phyloP scores from a whole-genome alignment of 2,329 filamentous ascomycete genomes.

The Pseudocercospora musae region DNA sequence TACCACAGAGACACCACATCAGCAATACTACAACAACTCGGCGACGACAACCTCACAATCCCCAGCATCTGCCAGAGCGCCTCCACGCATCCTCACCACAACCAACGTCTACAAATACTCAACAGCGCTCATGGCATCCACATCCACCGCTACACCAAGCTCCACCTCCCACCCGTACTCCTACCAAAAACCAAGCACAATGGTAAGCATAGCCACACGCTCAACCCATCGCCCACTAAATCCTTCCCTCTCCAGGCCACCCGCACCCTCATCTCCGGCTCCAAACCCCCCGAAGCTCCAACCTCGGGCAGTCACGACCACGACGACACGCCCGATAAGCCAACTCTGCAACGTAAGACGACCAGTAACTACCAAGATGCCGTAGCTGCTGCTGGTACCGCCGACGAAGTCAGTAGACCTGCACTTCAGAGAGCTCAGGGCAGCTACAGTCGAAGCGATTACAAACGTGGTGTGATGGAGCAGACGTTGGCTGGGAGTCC shows the following conservation, averaged over 20 bases:
- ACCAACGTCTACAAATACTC: slow-evolving; percentile 1
- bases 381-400: slow-evolving; percentile 13
- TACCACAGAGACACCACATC: background rate
- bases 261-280: slow-evolving; percentile 18
- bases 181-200: slow-evolving; percentile 14
- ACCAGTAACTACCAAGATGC: slow-evolving; percentile 33
- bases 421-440: slow-evolving; percentile 29
- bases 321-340: slow-evolving; percentile 1
- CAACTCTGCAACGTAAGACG: slow-evolving; percentile 19
- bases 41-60: background rate
- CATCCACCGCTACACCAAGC: slow-evolving; percentile 9
- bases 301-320: slow-evolving; percentile 19
- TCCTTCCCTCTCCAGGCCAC: slow-evolving; percentile 10
- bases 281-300: slow-evolving; percentile 18
- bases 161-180: slow-evolving; percentile 11
- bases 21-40: background rate
- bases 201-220: slow-evolving; percentile 4
- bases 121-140: slow-evolving; percentile 1
- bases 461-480: slow-evolving; percentile 32
- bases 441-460: slow-evolving; percentile 30
- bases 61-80: slow-evolving; percentile 1
- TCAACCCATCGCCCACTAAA: too few species aligned
- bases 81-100: slow-evolving; percentile 1
- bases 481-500: slow-evolving; percentile 21
- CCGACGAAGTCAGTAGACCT: slow-evolving; percentile 15